Evolutionary conservation across 768 basidiomycete species (phyloP).

Genomic region (Exidia glandulosa): DNA sequence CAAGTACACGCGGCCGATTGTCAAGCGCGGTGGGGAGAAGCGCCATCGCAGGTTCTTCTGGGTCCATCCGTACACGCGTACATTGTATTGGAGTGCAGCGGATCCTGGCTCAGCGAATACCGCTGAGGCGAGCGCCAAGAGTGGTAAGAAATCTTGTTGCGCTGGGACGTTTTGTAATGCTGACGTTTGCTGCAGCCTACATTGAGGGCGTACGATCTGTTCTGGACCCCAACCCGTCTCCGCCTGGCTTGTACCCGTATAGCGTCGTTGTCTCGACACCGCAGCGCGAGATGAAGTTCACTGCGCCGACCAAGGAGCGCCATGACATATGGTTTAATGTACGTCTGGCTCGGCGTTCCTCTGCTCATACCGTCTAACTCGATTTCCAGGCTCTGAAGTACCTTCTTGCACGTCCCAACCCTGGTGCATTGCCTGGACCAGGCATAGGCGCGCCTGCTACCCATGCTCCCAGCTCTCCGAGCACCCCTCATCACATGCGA

Average conservation of each 20-base stretch:
- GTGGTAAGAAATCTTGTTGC: slow-evolving; percentile 51
- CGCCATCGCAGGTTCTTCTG: slow-evolving; percentile 96
- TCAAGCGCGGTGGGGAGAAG: slow-evolving; percentile 76
- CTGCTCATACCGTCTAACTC: slow-evolving; percentile 5
- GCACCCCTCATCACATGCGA: slow-evolving; percentile 35
- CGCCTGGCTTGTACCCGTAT: slow-evolving; percentile 85
- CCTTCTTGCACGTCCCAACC: slow-evolving; percentile 64
- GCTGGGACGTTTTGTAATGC: background rate
- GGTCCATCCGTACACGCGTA: slow-evolving; percentile 99
- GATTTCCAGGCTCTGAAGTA: slow-evolving; percentile 73
- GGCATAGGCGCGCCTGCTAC: slow-evolving; percentile 4
- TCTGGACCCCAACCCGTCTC: slow-evolving; percentile 93
- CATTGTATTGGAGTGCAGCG: slow-evolving; percentile 90
- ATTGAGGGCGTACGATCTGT: slow-evolving; percentile 87
- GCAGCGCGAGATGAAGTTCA: slow-evolving; percentile 95
- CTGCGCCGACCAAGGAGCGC: slow-evolving; percentile 88
- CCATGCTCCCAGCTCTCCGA: slow-evolving; percentile 11
- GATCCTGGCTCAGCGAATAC: slow-evolving; percentile 87
- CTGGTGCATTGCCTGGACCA: slow-evolving; percentile 13
- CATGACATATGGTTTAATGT: slow-evolving; percentile 97
- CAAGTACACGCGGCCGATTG: slow-evolving; percentile 86
- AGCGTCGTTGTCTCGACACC: slow-evolving; percentile 89
- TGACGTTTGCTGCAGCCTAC: slow-evolving; percentile 48
- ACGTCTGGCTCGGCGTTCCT: slow-evolving; percentile 17
- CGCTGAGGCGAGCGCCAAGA: slow-evolving; percentile 90